These are phyloP conservation scores for Penicillium maclennaniae DNA, from an alignment of 495 filamentous ascomycete species.

Conservation along the genomic window DNA sequence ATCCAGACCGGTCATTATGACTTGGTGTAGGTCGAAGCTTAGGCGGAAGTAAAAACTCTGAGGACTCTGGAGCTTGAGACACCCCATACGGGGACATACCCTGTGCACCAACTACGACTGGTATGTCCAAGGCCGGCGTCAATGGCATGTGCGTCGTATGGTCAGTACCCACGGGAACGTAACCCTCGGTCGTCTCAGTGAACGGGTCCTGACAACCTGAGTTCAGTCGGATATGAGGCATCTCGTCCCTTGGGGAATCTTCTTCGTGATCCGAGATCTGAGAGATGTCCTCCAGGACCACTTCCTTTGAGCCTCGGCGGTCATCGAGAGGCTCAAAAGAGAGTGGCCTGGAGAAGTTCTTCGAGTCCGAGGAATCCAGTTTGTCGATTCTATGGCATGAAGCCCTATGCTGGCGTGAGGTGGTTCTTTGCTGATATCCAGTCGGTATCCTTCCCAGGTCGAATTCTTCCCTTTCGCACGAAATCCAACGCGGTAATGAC, in stretches of 20 bases:
- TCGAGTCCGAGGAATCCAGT: not conserved
- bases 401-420: not conserved
- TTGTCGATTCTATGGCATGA: not conserved
- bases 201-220: constrained; percentile 53
- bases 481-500: constrained; percentile 11
- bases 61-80: constrained; percentile 45
- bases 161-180: constrained; percentile 15
- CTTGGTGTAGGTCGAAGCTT: constrained; percentile 22
- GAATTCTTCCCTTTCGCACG: not conserved
- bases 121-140: constrained; percentile 16
- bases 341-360: not conserved
- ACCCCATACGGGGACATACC: constrained; percentile 28
- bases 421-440: not conserved
- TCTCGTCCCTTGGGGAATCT: constrained; percentile 7
- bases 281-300: not conserved
- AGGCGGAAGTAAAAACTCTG: constrained; percentile 60
- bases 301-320: not conserved
- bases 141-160: constrained; percentile 24
- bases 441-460: not conserved
- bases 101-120: constrained; percentile 11
- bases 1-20: constrained; percentile 16
- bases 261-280: constrained; percentile 22
- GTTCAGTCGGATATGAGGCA: constrained; percentile 59
- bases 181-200: constrained; percentile 26
- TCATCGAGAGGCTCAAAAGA: not conserved